phyloP scores from a whole-genome alignment of 116 monocot species.

The Dioscorea cayenensis region DNA sequence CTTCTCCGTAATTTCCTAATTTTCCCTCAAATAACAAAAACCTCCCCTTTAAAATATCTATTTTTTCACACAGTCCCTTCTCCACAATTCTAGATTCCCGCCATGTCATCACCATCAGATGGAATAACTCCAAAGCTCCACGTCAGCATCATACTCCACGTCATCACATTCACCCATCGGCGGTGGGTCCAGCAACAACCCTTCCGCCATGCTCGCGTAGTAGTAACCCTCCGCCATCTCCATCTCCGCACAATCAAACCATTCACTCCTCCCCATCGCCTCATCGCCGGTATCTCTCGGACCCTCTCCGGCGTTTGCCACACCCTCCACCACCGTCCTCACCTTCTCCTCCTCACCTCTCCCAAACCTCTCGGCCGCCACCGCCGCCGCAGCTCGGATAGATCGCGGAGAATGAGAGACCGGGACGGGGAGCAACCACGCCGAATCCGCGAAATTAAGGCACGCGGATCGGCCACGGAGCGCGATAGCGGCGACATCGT shows the following conservation, averaged over 20 bases:
- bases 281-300: too few relatives aligned
- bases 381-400: constrained; percentile 45
- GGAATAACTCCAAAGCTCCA: constrained; percentile 17
- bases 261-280: not conserved
- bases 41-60: too few relatives aligned
- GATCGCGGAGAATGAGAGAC: constrained; percentile 17
- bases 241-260: not conserved
- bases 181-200: constrained; percentile 5
- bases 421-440: constrained; percentile 37
- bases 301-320: not conserved
- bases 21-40: too few relatives aligned
- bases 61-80: too few relatives aligned
- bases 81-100: too few relatives aligned
- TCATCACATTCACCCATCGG: not conserved
- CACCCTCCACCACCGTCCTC: not conserved
- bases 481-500: constrained; percentile 59
- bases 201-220: constrained; percentile 3
- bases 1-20: too few relatives aligned
- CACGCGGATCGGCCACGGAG: constrained; percentile 50
- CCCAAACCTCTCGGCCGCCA: constrained; percentile 40
- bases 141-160: constrained; percentile 5
- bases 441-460: constrained; percentile 84
- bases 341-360: constrained; percentile 1
- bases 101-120: not conserved
- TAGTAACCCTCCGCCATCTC: constrained; percentile 3